Base-by-base conservation (phyloP, 495 filamentous ascomycete species). In the Tuber magnatum region DNA sequence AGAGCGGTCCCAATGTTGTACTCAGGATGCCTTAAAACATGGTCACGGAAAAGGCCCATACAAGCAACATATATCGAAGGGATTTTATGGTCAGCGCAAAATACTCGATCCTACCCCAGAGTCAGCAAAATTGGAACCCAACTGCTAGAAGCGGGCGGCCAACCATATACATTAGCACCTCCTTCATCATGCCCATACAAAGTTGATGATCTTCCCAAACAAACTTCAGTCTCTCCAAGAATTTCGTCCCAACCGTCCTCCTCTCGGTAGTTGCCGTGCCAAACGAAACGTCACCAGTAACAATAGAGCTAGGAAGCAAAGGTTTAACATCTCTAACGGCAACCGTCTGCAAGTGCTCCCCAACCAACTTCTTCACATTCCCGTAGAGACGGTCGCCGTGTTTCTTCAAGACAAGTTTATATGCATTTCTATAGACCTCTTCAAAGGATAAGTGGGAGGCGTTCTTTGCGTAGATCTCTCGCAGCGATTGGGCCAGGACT, bases 151-250 rank as follows among this genome's bases (percentile, higher is more conserved):
- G 41, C 28, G 42, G 69, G 65, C 22, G 39, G 80, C 89, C 74
- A 81, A 92, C 91, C 88, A 99, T 94, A 79, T 99, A 99, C 94
- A 99, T 97, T 48, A 98, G 84, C 44, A 99, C 93, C 82, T 99
- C 96, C 18, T 94, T 95, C 68, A 93, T 90, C 96, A 99, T 98
- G 78, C 93, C 92, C 94, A 97, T 97, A 73, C 91, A 93, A 24
- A 92, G 86, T 81, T 93, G 92, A 81, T 99, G 94, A 73, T 95
- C 91, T 76, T 92, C 89, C 92, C 93, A 99, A 6, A 90, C 89
- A 61, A 87, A 85, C 81, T 91, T 92, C 28, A 98, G 81, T 1
- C 88, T 91, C 61, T 87, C 88, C 77, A 99, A 82, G 78, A 98
- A 95, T 81, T 87, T 91, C 83, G 97, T 94, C 65, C 94, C 95